Base-by-base conservation (phyloP, 257 asterid genomes). In the Paraleonurus japonicus region DNA sequence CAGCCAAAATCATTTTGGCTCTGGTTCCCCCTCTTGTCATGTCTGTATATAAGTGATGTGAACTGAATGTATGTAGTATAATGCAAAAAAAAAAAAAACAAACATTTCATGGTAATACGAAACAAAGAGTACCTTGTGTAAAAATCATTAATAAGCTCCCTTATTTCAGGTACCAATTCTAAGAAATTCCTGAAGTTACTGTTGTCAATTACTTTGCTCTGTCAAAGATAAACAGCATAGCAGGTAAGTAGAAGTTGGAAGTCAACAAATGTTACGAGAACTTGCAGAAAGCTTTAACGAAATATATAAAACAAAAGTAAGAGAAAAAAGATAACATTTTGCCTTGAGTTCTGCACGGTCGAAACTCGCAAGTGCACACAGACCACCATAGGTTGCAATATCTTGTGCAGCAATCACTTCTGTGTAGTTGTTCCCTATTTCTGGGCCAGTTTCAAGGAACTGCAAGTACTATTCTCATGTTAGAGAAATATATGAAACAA, bases 181-280 rank as follows among this genome's bases (percentile, higher is more conserved):
- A 91, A 77, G 84, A 87, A 91, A 81, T 83, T 81, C 80, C 84
- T 81, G 84, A 92, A 92, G 83, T 84, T 88, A 50, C 72, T 63
- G 78, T 92, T 92, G 87, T 92, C 98, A 27, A 90, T 88, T 67
- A 92, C 98, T 88, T 88, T 92, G 92, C 91, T 86, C 98, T 92
- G 90, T 72, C 59, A 39, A 77, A 75, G 35, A 7, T 20, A 67
- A 72, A 71, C 7, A 54, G 62, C 12, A 17, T 47, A 47, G 47
- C 15, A n/a, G 8, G 51, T 47, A 59, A 59, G 67, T 37, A 72
- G 16, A 61, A 55, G 26, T 51, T 32, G 24, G 43, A 53, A 30
- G 64, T 32, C 43, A 9, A 20, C 53, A 39, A 50, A 65, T 65
- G 20, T 22, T 13, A 26, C 8, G 61, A 28, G 15, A 35, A 7